These are phyloP conservation scores for Barnettozyma vustinii DNA, from an alignment of 805 yeast genomes.

Conservation along the genomic window DNA sequence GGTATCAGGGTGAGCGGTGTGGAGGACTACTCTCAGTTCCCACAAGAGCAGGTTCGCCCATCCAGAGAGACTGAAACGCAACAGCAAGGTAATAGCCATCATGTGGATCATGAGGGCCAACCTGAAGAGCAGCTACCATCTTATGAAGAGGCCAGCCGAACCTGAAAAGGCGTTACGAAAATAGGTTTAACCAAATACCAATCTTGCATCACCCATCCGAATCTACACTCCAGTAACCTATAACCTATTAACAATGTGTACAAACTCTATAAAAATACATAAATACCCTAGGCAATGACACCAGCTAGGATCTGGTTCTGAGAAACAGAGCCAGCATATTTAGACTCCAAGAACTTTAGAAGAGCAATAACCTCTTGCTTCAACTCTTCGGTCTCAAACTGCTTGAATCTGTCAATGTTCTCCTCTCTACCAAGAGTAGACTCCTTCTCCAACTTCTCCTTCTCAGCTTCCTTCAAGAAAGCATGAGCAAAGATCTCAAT, in stretches of 20 bases:
- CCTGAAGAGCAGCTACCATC: neutral
- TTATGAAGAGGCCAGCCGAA: neutral
- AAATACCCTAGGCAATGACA: slow-evolving; percentile 21
- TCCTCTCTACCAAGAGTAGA: slow-evolving; percentile 85
- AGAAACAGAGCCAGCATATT: slow-evolving; percentile 59
- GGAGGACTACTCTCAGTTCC: neutral
- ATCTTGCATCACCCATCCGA: neutral
- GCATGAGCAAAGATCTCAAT: slow-evolving; percentile 65
- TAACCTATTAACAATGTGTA: neutral
- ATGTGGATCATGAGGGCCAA: neutral
- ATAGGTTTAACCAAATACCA: too few species aligned
- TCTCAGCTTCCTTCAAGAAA: slow-evolving; percentile 70
- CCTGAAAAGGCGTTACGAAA: too few species aligned
- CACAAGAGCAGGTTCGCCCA: neutral
- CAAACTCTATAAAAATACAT: slow-evolving; percentile 1
- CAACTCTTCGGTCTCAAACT: slow-evolving; percentile 67
- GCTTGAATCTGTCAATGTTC: slow-evolving; percentile 69
- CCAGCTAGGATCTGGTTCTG: slow-evolving; percentile 32
- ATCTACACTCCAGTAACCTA: neutral
- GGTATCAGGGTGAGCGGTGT: neutral
- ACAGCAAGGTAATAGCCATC: too few species aligned
- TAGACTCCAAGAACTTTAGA: slow-evolving; percentile 65
- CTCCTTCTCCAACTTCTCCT: slow-evolving; percentile 61
- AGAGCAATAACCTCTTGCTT: slow-evolving; percentile 61
- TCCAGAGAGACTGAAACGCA: neutral